A percentile compares a stretch with the other conserved stretches of the same genome.
Conservation (phyloP, 1,284 basidiomycete genomes). For the Vanrija humicola region DNA sequence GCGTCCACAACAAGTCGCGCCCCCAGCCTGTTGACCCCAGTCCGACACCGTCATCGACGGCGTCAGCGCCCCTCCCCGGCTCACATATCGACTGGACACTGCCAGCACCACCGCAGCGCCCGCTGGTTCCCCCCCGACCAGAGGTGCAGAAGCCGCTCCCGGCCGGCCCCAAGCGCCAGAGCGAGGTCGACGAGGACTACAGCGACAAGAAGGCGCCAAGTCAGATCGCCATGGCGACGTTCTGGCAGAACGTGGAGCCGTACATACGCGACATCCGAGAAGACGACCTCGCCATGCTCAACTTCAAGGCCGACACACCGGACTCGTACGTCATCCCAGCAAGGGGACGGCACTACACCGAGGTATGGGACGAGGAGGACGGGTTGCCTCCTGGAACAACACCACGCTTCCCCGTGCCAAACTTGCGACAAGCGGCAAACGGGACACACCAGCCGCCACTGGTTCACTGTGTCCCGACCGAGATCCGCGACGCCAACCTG, state of each 20-base stretch:
- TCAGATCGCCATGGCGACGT: constrained; percentile 59
- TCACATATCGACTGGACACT: constrained; percentile 41
- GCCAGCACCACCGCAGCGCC: constrained; percentile 30
- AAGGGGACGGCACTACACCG: constrained; percentile 80
- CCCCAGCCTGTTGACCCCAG: constrained; percentile 44
- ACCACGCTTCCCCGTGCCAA: constrained; percentile 31
- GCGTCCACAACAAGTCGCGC: constrained; percentile 24
- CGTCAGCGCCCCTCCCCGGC: constrained; percentile 39
- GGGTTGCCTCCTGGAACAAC: constrained; percentile 44
- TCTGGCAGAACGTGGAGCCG: constrained; percentile 78
- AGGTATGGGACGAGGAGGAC: constrained; percentile 91
- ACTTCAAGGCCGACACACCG: constrained; percentile 76
- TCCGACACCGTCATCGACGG: constrained; percentile 41
- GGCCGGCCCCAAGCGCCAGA: constrained; percentile 72
- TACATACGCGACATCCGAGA: constrained; percentile 80
- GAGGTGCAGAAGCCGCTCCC: constrained; percentile 63
- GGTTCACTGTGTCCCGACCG: constrained; percentile 14
- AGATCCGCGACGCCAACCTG: constrained; percentile 40
- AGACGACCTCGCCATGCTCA: constrained; percentile 85
- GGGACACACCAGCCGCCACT: constrained; percentile 5
- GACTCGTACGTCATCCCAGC: constrained; percentile 81
- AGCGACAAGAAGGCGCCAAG: constrained; percentile 67
- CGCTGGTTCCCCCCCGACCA: constrained; percentile 63
- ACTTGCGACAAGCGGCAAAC: constrained; percentile 23
- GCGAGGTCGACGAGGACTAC: constrained; percentile 79